Base-by-base conservation (phyloP, 352 stramenopile genomes). In the Pythium rishiriense region DNA sequence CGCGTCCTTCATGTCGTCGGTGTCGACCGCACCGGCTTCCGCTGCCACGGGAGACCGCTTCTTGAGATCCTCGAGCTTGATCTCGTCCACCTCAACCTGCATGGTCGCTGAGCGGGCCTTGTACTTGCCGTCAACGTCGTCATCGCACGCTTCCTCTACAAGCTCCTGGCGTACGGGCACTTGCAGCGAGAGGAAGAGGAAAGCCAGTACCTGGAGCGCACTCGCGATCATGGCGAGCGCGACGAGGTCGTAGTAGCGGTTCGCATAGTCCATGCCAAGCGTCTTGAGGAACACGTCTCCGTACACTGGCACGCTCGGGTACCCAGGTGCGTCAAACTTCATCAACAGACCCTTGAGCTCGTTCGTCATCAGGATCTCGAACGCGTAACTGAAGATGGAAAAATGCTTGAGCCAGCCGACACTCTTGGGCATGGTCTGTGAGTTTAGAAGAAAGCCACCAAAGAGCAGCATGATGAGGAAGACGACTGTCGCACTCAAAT, bases 301-400 rank as follows among this genome's bases (percentile, higher is more conserved):
- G 46, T 94, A 91, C 8, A 94, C 81, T 0, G 85, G 85, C 25
- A 94, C 77, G 19, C 72, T 70, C 15, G 83, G 81, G 68, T 94
- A 92, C 25, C 85, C 85, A 0, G 83, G 80, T 10, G 85, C 85
- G 49, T 94, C 73, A 49, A 94, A 94, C 68, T 75, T 88, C 41
- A 94, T 67, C 57, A 94, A 68, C 42, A 92, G 58, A 0, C 82
- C 83, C 50, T 88, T 85, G 24, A 92, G 70, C 57, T 94, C 85
- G 62, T 92, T 94, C 7, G 80, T 89, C 81, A 94, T 91, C 58
- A 94, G 79, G 56, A 94, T 87, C 59, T 96, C 87, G 45, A 94
- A 96, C 31, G 81, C 87, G 62, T 96, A 96, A 58, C 75, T 90
- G 68, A 93, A 96, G 64, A 93, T 88, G 25, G 85, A 94, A 17